Base-by-base conservation (phyloP, 2,329 filamentous ascomycete genomes). In the Aspergillus tamarii region DNA sequence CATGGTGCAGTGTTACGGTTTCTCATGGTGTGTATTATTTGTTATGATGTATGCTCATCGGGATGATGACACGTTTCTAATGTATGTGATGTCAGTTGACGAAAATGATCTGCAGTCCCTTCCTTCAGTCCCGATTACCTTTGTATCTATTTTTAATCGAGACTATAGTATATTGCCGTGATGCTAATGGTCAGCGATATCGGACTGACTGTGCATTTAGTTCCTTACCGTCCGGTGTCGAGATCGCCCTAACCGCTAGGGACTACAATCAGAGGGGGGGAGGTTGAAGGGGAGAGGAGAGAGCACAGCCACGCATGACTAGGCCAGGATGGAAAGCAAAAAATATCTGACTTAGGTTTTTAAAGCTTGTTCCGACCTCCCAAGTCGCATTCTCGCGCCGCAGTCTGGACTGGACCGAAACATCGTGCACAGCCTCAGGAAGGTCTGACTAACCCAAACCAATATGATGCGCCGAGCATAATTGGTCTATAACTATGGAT, bases 351-450 rank as follows among this genome's bases (percentile, higher is more conserved):
- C 10, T 30, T 54, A n/a, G 32, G 32, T n/a, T 28, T 19, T 45
- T 19, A 54, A 60, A 54, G 58, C 58, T 60, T 60, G 48, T 54
- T 60, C 48, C 36, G 36, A 60, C 58, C 48, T 53, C 58, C 58
- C 28, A 34, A 34, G n/a, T 34, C 11, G 14, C 48, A 14, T 32
- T 59, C 12, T 48, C 28, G n/a, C 30, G 11, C 57, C 41, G 12
- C 46, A 48, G 28, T 54, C 34, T 23, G 36, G 21, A 9, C 32
- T 48, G n/a, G 12, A 30, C 57, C 21, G 11, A 28, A 30, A 26
- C 16, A 56, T 19, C 11, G 14, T 62, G 59, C 62, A 64, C 62
- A 58, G 62, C 62, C 62, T 28, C 62, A 39, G 34, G 45, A 53
- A 54, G 59, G 59, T 34, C 54, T 39, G 36, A 26, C 46, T 46